Evolutionary conservation across 2,329 filamentous ascomycete genomes (phyloP).

Genomic region (Cordyceps javanica): DNA sequence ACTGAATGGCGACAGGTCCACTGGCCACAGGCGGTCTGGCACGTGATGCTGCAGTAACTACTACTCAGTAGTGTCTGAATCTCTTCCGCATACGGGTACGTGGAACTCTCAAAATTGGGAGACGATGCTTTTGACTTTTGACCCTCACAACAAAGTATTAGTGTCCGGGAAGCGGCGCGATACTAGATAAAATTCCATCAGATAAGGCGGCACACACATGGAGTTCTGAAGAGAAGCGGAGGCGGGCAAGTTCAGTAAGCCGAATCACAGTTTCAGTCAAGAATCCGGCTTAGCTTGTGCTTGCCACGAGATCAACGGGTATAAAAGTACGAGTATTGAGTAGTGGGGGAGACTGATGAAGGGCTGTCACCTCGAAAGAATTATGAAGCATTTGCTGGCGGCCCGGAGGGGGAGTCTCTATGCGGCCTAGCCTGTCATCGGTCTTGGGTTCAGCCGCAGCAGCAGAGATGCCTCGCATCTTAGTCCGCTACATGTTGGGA

Average conservation of each 20-base stretch:
- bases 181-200: no score
- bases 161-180: no score
- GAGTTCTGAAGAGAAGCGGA: no score
- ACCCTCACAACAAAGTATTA: no score
- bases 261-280: no score
- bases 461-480: conserved; percentile 1
- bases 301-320: no score
- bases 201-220: no score
- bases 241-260: no score
- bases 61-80: neutral
- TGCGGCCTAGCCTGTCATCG: neutral
- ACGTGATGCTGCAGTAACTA: neutral
- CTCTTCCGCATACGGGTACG: neutral
- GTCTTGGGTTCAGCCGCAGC: conserved; percentile 4
- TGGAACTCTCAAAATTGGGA: no score
- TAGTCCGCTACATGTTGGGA: neutral
- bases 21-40: neutral
- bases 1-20: no score
- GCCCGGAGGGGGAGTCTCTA: neutral
- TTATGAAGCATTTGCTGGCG: neutral
- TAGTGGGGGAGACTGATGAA: no score
- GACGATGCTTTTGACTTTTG: no score
- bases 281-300: neutral
- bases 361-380: neutral
- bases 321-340: neutral